Percentiles rank a stretch among this genome's conserved stretches.
phyloP scores from a whole-genome alignment of 352 stramenopile genomes.

The Globisporangium rhizosaccharum region DNA sequence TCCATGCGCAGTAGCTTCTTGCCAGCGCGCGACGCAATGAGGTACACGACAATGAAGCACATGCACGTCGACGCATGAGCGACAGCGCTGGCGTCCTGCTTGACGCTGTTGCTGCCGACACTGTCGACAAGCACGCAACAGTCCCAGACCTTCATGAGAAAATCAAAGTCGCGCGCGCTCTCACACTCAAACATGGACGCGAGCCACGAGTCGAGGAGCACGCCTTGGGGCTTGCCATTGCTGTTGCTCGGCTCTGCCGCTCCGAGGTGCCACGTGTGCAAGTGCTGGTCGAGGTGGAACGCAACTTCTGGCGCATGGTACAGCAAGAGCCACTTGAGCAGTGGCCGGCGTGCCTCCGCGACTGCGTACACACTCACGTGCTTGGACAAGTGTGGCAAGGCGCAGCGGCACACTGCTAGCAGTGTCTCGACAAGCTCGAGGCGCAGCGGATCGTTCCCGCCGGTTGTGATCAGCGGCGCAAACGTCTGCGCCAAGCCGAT shows the following conservation, averaged over 20 bases:
- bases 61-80: constrained; percentile 24
- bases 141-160: constrained; percentile 66
- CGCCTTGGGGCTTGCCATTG: constrained; percentile 10
- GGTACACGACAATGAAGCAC: constrained; percentile 46
- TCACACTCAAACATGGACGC: constrained; percentile 69
- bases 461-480: constrained; percentile 43
- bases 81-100: constrained; percentile 9
- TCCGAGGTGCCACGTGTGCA: constrained; percentile 53
- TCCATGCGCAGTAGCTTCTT: constrained; percentile 71
- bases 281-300: constrained; percentile 75
- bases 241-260: constrained; percentile 8
- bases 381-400: constrained; percentile 47
- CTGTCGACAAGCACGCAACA: constrained; percentile 46
- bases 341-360: constrained; percentile 27
- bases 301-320: constrained; percentile 64
- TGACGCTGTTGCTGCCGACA: background rate
- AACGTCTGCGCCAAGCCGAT: constrained; percentile 49
- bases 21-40: constrained; percentile 31
- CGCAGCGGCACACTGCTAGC: constrained; percentile 31
- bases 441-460: constrained; percentile 63
- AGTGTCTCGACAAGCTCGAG: constrained; percentile 54
- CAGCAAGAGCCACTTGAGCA: constrained; percentile 70
- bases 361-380: constrained; percentile 23
- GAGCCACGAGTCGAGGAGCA: constrained; percentile 68
- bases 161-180: constrained; percentile 37